Conservation (phyloP, 257 asterid species). For the Fraxinus anomala region DNA sequence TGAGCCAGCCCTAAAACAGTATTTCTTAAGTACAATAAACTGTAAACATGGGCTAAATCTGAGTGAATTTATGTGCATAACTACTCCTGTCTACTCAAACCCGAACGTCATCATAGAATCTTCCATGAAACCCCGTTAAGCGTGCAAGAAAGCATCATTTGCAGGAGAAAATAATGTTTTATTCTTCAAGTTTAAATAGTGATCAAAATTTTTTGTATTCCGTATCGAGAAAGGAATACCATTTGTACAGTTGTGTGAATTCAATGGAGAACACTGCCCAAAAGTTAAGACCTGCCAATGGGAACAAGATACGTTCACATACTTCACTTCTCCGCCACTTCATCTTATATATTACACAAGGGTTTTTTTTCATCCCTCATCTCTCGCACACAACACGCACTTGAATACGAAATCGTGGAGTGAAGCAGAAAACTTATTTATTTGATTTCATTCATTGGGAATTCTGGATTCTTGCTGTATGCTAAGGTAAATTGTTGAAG, state of each 20-base stretch:
- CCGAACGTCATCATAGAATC: too few species aligned
- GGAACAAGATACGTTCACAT: neutral
- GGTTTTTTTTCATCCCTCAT: neutral
- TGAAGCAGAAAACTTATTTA: neutral
- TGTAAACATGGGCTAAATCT: too few species aligned
- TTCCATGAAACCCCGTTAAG: too few species aligned
- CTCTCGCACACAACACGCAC: neutral
- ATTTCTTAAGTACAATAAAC: too few species aligned
- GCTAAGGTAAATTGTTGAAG: neutral
- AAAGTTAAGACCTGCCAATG: neutral
- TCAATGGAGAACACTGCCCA: neutral
- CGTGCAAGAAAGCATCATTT: neutral
- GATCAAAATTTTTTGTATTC: neutral
- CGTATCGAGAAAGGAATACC: neutral
- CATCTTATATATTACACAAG: neutral
- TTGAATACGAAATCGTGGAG: neutral
- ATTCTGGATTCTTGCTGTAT: neutral
- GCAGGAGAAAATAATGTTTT: neutral
- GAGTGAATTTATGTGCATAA: too few species aligned
- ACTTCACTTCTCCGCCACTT: neutral
- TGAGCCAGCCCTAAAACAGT: too few species aligned
- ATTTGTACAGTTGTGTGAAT: neutral
- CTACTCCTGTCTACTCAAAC: too few species aligned
- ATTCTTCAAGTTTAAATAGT: neutral
- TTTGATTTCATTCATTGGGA: neutral